These are phyloP conservation scores for Psilocybe subaeruginosa DNA, from an alignment of 768 basidiomycete species.

Conservation along the genomic window DNA sequence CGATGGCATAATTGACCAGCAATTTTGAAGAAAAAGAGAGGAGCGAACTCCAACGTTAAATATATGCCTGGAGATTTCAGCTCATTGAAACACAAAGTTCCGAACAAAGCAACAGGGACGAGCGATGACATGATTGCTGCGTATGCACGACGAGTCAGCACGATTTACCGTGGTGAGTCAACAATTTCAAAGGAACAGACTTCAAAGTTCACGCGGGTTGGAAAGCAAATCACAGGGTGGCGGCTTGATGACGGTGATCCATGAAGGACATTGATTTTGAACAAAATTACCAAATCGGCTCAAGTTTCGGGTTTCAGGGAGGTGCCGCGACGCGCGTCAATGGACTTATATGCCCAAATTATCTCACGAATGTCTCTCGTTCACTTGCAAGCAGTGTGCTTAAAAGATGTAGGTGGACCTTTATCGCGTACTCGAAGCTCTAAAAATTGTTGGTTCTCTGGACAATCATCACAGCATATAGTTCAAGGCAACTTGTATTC, in stretches of 20 bases:
- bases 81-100: not conserved
- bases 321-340: not conserved
- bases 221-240: not conserved
- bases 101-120: not conserved
- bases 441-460: too few species aligned
- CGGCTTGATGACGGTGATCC: not conserved
- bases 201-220: not conserved
- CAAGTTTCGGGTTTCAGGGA: not conserved
- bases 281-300: not conserved
- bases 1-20: conserved; percentile 3
- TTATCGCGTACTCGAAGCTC: too few species aligned
- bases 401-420: too few species aligned
- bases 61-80: not conserved
- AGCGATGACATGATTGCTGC: not conserved
- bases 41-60: not conserved
- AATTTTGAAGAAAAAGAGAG: not conserved
- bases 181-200: not conserved
- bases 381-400: too few species aligned
- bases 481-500: too few species aligned
- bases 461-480: too few species aligned
- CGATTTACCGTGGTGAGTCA: not conserved
- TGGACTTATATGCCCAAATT: not conserved
- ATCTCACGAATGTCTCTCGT: not conserved
- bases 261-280: not conserved
- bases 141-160: too few species aligned